These are phyloP conservation scores for Syncephalis plumigaleata DNA, from an alignment of 371 early-diverging fungal genomes.

Conservation along the genomic window DNA sequence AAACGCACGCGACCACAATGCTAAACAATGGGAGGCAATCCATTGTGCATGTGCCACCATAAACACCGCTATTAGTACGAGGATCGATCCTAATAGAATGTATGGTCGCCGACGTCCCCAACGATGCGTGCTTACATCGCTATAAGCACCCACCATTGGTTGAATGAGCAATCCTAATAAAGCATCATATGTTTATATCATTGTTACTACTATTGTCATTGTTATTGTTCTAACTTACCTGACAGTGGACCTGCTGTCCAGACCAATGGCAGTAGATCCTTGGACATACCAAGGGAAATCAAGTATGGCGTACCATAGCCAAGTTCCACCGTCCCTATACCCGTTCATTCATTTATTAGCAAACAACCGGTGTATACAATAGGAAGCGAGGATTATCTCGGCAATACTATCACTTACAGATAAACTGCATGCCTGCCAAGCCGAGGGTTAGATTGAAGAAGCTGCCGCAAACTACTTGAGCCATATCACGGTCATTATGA, in stretches of 20 bases:
- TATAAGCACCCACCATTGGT: slow-evolving; percentile 63
- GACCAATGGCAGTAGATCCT: slow-evolving; percentile 71
- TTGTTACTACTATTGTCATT: neutral
- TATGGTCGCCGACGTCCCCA: slow-evolving; percentile 61
- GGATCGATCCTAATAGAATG: slow-evolving; percentile 40
- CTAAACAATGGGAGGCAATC: slow-evolving; percentile 17
- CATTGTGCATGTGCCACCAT: slow-evolving; percentile 70
- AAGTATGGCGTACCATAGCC: slow-evolving; percentile 71
- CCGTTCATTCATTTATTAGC: neutral
- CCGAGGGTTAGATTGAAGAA: neutral
- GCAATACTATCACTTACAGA: neutral
- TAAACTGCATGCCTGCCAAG: neutral
- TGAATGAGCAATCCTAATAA: slow-evolving; percentile 57
- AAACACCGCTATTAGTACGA: slow-evolving; percentile 39
- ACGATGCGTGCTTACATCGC: slow-evolving; percentile 45
- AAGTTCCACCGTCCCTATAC: neutral
- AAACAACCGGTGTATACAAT: too few species aligned
- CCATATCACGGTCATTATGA: too few species aligned
- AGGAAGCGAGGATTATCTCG: neutral
- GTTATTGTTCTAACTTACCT: slow-evolving; percentile 22
- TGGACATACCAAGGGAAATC: slow-evolving; percentile 60
- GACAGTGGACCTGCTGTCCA: slow-evolving; percentile 96
- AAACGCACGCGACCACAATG: slow-evolving; percentile 6
- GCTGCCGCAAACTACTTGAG: neutral
- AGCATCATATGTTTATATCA: neutral